Conservation (phyloP, 192 early-diverging fungal genomes). For the Pilaira anomala region DNA sequence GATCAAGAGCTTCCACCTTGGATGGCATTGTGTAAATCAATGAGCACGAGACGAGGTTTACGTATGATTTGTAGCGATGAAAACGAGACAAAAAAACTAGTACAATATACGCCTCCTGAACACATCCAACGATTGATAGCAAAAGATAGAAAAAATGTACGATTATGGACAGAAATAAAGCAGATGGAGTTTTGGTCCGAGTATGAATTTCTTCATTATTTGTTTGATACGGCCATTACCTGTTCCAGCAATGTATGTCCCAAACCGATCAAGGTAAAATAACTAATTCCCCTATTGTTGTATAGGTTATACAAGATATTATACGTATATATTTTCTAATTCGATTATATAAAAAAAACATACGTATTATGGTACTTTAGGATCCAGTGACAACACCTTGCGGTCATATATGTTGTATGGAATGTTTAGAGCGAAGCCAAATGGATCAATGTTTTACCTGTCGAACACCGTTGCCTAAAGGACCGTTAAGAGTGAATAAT, state of each 20-base stretch:
- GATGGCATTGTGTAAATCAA: constrained; percentile 31
- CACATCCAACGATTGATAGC: constrained; percentile 14
- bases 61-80: background rate
- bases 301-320: background rate
- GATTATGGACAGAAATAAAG: constrained; percentile 35
- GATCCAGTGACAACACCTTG: constrained; percentile 38
- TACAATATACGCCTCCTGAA: constrained; percentile 16
- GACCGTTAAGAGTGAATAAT: constrained; percentile 10
- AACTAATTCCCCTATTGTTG: background rate
- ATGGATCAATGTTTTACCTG: constrained; percentile 30
- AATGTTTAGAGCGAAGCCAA: constrained; percentile 25
- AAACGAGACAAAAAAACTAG: background rate
- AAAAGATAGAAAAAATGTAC: constrained; percentile 1
- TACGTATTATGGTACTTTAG: too few species aligned
- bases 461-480: constrained; percentile 14
- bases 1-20: constrained; percentile 63
- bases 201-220: constrained; percentile 34
- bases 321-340: background rate
- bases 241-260: constrained; percentile 37
- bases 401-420: constrained; percentile 33
- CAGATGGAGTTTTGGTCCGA: constrained; percentile 22
- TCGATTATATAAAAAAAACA: constrained; percentile 1
- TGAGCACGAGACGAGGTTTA: background rate
- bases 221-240: constrained; percentile 30
- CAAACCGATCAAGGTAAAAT: constrained; percentile 16